A percentile compares a stretch with the other conserved stretches of the same genome.
phyloP scores from a whole-genome alignment of 1,284 basidiomycete genomes.

The Boletus semigastroideus region DNA sequence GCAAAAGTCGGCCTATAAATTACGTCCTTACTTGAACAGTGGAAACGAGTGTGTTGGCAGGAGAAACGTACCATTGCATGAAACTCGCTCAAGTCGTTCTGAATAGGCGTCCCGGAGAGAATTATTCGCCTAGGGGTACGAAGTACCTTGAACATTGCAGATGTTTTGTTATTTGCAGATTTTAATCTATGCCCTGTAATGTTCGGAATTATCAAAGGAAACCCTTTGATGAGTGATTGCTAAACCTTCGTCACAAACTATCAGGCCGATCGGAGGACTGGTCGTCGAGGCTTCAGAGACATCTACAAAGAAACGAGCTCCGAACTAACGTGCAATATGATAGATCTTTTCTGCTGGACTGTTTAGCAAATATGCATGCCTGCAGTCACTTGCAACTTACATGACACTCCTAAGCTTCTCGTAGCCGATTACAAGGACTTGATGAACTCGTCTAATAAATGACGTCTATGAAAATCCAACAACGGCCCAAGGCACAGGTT shows the following conservation, averaged over 20 bases:
- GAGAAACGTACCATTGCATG: constrained; percentile 80
- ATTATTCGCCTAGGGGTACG: constrained; percentile 78
- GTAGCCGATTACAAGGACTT: constrained; percentile 95
- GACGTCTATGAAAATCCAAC: constrained; percentile 2
- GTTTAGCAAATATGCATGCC: constrained; percentile 5
- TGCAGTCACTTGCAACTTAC: constrained; percentile 39
- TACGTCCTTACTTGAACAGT: not conserved
- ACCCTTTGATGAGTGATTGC: not conserved
- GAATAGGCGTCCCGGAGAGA: constrained; percentile 95
- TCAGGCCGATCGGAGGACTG: constrained; percentile 87
- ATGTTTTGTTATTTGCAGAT: constrained; percentile 90
- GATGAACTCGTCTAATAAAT: constrained; percentile 61
- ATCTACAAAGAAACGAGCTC: not conserved
- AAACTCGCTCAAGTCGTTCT: constrained; percentile 95
- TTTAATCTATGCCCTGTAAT: constrained; percentile 86
- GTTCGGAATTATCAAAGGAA: not conserved
- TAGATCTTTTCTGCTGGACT: constrained; percentile 50
- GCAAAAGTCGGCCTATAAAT: constrained; percentile 80
- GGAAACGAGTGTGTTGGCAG: constrained; percentile 1
- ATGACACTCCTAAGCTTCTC: constrained; percentile 85
- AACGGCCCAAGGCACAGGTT: not conserved
- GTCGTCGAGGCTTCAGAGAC: not conserved
- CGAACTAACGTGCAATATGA: constrained; percentile 59
- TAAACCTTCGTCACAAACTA: constrained; percentile 93
- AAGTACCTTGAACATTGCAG: constrained; percentile 83